A percentile compares a stretch with the other conserved stretches of the same genome.
phyloP scores from a whole-genome alignment of 2,329 filamentous ascomycete genomes.

The Microdochium trichocladiopsis region DNA sequence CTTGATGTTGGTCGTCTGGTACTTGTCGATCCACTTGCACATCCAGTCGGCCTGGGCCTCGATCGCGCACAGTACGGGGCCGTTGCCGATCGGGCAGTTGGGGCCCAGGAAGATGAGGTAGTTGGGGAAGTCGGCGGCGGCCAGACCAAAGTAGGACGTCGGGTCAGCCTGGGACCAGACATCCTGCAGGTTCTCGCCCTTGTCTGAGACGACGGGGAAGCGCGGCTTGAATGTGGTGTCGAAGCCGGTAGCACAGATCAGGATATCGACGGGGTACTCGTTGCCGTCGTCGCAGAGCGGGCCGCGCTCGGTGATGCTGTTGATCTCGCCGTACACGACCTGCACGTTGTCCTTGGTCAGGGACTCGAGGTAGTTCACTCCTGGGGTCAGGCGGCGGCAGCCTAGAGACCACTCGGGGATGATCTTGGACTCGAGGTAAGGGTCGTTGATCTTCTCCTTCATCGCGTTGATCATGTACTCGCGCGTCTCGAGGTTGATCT shows the following conservation, averaged over 20 bases:
- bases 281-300: slow-evolving; percentile 16
- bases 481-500: slow-evolving; percentile 29
- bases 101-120: not conserved
- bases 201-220: slow-evolving; percentile 1
- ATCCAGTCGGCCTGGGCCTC: slow-evolving; percentile 43
- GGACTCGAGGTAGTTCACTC: slow-evolving; percentile 31
- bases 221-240: not conserved
- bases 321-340: slow-evolving; percentile 29
- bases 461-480: slow-evolving; percentile 30
- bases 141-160: not conserved
- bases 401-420: slow-evolving; percentile 21
- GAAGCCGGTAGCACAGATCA: not conserved
- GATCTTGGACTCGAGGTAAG: slow-evolving; percentile 11
- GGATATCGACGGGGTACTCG: slow-evolving; percentile 8
- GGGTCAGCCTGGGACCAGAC: not conserved
- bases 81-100: slow-evolving; percentile 21
- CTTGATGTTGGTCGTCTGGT: slow-evolving; percentile 37
- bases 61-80: slow-evolving; percentile 21
- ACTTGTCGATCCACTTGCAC: slow-evolving; percentile 39
- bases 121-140: not conserved
- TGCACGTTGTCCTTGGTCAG: slow-evolving; percentile 30
- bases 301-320: slow-evolving; percentile 16
- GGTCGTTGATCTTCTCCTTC: slow-evolving; percentile 25
- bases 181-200: not conserved
- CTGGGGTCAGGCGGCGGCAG: too few species aligned